These are phyloP conservation scores for Fusarium bactridioides DNA, from an alignment of 2,329 filamentous ascomycete species.

Conservation along the genomic window DNA sequence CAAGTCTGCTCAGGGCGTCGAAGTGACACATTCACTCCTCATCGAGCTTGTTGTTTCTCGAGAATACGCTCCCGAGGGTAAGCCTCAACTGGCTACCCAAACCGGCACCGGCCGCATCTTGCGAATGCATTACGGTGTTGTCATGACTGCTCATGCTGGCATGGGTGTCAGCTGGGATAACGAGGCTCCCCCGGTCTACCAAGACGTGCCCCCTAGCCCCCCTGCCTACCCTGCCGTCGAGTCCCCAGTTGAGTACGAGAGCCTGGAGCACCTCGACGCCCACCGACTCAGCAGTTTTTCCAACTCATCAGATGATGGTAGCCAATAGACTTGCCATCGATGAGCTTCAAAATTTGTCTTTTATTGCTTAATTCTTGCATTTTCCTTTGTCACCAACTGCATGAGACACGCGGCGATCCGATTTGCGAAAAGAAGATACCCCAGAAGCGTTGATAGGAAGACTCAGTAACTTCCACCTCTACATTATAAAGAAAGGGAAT, in stretches of 20 bases:
- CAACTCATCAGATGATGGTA: slow-evolving; percentile 31
- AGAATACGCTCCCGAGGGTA: slow-evolving; percentile 80
- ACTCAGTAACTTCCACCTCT: slow-evolving; percentile 28
- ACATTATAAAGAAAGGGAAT: slow-evolving; percentile 38
- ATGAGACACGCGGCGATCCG: slow-evolving; percentile 42
- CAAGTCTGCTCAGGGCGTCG: slow-evolving; percentile 76
- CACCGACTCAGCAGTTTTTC: slow-evolving; percentile 37
- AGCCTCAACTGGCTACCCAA: slow-evolving; percentile 74
- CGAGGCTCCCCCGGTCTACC: slow-evolving; percentile 91
- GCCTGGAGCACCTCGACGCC: slow-evolving; percentile 47
- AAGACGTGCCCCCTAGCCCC: slow-evolving; percentile 88
- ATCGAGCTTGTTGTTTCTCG: slow-evolving; percentile 95
- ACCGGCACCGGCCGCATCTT: slow-evolving; percentile 91
- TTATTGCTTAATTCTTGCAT: slow-evolving; percentile 17
- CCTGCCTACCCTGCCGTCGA: slow-evolving; percentile 67
- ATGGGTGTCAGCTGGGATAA: slow-evolving; percentile 97
- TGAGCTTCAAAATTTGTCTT: neutral
- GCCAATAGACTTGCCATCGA: slow-evolving; percentile 13
- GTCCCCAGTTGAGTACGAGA: slow-evolving; percentile 51
- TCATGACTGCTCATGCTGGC: slow-evolving; percentile 83
- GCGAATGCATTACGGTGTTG: slow-evolving; percentile 87
- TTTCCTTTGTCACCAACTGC: slow-evolving; percentile 29
- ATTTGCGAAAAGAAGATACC: slow-evolving; percentile 40
- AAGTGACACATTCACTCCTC: slow-evolving; percentile 84
- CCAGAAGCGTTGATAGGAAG: slow-evolving; percentile 43